Percentiles rank a stretch among this genome's conserved stretches.
Conservation (phyloP, 495 filamentous ascomycete species). For the Immersiella caudata region DNA sequence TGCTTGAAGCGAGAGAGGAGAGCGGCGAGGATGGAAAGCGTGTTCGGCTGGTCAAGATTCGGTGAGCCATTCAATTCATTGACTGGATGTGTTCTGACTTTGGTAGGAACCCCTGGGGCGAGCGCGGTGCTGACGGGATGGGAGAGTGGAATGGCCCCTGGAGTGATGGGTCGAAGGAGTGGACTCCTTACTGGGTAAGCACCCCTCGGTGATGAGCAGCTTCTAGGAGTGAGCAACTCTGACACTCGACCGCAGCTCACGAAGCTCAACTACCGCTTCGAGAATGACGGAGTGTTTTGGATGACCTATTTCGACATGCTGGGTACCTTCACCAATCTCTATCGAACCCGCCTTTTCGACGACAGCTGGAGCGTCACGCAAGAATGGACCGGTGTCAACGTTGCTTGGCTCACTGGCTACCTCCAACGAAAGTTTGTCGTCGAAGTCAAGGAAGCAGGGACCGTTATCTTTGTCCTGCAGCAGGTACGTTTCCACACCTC, state of each 20-base stretch:
- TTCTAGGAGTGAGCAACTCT: neutral
- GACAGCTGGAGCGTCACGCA: conserved; percentile 64
- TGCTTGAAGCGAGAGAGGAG: conserved; percentile 68
- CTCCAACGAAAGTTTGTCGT: conserved; percentile 67
- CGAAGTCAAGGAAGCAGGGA: conserved; percentile 57
- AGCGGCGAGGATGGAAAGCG: conserved; percentile 50
- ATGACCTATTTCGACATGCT: conserved; percentile 60
- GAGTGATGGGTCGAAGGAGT: conserved; percentile 68
- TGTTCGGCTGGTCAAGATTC: conserved; percentile 59
- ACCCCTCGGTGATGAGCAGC: too few relatives aligned
- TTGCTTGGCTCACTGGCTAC: conserved; percentile 75
- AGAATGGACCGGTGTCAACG: conserved; percentile 69
- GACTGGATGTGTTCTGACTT: neutral
- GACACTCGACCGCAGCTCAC: conserved; percentile 46
- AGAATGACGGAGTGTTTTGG: conserved; percentile 65
- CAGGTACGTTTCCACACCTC: conserved; percentile 46
- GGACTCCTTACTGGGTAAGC: conserved; percentile 67
- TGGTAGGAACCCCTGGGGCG: conserved; percentile 67
- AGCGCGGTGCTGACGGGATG: conserved; percentile 25
- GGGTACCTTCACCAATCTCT: conserved; percentile 67
- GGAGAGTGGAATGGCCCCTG: conserved; percentile 70
- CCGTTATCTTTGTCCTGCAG: conserved; percentile 67
- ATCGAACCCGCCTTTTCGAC: conserved; percentile 75
- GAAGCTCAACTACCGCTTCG: conserved; percentile 67
- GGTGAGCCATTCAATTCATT: conserved; percentile 36